Evolutionary conservation across 2,329 filamentous ascomycete genomes (phyloP).

Genomic region (Aspergillus aculeatus): DNA sequence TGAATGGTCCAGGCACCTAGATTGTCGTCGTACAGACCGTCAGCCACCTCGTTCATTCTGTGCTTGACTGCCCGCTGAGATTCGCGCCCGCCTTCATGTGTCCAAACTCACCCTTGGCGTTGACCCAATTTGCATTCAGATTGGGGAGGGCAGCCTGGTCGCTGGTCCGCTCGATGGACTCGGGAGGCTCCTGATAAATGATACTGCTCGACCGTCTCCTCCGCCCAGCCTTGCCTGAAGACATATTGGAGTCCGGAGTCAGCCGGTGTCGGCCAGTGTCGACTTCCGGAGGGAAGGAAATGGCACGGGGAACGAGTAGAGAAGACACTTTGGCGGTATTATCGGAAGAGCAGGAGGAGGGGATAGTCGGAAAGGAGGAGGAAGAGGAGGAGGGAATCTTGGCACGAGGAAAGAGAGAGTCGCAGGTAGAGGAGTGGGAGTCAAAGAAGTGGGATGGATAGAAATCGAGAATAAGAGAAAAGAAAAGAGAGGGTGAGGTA

Average conservation of each 20-base stretch:
- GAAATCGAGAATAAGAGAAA: constrained; percentile 11
- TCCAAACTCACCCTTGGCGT: constrained; percentile 79
- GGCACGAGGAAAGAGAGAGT: constrained; percentile 26
- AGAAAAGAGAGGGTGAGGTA: constrained; percentile 21
- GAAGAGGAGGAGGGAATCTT: background rate
- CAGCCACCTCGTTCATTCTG: constrained; percentile 17
- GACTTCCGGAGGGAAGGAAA: constrained; percentile 84
- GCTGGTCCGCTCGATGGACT: constrained; percentile 95
- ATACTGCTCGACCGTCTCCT: constrained; percentile 96
- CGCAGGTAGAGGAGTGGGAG: constrained; percentile 20
- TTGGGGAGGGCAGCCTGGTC: constrained; percentile 95
- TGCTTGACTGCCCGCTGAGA: background rate
- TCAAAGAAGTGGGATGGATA: background rate
- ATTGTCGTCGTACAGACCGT: background rate
- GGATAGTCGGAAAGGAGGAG: constrained; percentile 19
- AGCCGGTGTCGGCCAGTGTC: constrained; percentile 61
- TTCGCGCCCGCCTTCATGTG: background rate
- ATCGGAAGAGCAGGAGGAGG: constrained; percentile 28
- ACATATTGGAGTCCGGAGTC: constrained; percentile 61
- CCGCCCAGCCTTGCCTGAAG: constrained; percentile 66
- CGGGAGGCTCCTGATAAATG: constrained; percentile 94
- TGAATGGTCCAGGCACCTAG: constrained; percentile 97
- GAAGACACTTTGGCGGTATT: constrained; percentile 97
- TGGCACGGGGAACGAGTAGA: constrained; percentile 81
- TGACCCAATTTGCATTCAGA: constrained; percentile 97